Evolutionary conservation across 345 rosid species (phyloP), one percentile per base, ranked within the genome.

Genomic region (Odontarrhena argentea): DNA sequence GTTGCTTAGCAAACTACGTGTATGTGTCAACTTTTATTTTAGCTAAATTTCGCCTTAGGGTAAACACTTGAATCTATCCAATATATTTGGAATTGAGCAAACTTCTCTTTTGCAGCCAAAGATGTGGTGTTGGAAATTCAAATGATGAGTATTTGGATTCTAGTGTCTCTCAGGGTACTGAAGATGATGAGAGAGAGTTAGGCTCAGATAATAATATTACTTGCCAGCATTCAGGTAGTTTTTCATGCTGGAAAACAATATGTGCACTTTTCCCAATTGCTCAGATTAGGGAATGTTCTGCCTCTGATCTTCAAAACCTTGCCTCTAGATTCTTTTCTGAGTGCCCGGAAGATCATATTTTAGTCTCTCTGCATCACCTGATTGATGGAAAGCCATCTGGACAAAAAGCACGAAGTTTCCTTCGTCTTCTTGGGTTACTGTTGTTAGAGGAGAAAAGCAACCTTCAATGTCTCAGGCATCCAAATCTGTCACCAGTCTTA

Each of bases 301-400:
- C 55, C 56, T 71, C 80, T 58, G 5, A 38, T 54, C 78, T 89
- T 38, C 75, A 89, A 73, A 83, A 79, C 36, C 68, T 86, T 63
- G 86, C 83, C 74, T 79, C 74, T 68, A 65, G 64, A 46, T 87
- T 78, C 75, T 60, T 73, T 57, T 83, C 83, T 60, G 87, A 86
- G 58, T 69, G 52, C 35, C 76, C 84, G 52, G 98, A 92, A 82
- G 98, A 87, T 80, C 78, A 78, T 10, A 36, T 86, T 61, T 70
- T 92, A 67, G 65, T 59, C 60, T 83, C 98, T 1, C 81, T 92
- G 18, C 70, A 73, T 82, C 78, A 67, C 40, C 67, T 87, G 40
- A 78, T 84, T 61, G 80, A 84, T 78, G 90, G 89, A 71, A 81
- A 84, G 80, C 79, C 94, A 67, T 79, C 90, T n/a, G 89, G 87